phyloP scores from a whole-genome alignment of 257 asterid genomes.

The Lycium barbarum region DNA sequence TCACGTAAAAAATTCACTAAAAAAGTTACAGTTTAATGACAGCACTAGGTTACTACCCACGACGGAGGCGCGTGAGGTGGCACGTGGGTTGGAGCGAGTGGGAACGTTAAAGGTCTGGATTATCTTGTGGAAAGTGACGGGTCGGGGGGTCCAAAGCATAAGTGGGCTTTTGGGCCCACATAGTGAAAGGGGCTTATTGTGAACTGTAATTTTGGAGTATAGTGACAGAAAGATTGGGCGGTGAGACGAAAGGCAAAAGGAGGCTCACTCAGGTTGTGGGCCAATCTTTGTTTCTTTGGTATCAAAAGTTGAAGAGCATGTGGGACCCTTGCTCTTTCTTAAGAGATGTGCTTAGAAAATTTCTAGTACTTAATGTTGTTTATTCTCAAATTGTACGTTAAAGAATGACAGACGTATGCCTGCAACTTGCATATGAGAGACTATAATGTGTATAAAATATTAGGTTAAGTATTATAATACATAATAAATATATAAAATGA shows the following conservation, averaged over 20 bases:
- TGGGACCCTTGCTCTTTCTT: slow-evolving; percentile 37
- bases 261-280: slow-evolving; percentile 54
- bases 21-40: too few relatives aligned
- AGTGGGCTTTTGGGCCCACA: slow-evolving; percentile 49
- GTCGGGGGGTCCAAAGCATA: slow-evolving; percentile 33
- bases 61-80: slow-evolving; percentile 39
- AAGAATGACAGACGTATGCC: slow-evolving; percentile 26
- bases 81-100: neutral
- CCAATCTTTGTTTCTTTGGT: slow-evolving; percentile 47
- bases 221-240: slow-evolving; percentile 30
- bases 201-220: slow-evolving; percentile 50
- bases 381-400: slow-evolving; percentile 26
- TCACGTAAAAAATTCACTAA: too few relatives aligned
- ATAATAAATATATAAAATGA: neutral
- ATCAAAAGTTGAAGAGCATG: slow-evolving; percentile 27
- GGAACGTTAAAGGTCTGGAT: neutral
- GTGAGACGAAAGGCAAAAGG: slow-evolving; percentile 41
- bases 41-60: neutral
- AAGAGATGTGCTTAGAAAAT: neutral
- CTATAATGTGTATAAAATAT: slow-evolving; percentile 30
- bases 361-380: neutral
- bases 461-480: neutral
- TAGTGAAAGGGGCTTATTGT: slow-evolving; percentile 30
- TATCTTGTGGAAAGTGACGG: slow-evolving; percentile 34
- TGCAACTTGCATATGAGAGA: slow-evolving; percentile 27